phyloP scores from a whole-genome alignment of 2,329 filamentous ascomycete species.

The Amesomyces nigricolor region DNA sequence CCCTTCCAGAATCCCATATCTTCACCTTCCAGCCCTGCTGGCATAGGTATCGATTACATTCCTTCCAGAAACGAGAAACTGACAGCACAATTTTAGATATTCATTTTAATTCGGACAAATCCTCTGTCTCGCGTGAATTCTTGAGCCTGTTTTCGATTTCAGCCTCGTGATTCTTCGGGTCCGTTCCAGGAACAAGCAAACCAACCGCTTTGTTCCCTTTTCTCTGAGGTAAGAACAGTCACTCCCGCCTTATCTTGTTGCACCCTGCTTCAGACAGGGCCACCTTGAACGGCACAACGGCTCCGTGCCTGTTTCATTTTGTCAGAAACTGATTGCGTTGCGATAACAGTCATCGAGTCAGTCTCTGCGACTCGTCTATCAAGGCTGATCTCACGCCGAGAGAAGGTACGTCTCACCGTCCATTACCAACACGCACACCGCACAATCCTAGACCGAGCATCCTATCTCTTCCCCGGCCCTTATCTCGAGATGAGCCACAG shows the following conservation, averaged over 20 bases:
- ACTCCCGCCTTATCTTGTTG: conserved; percentile 8
- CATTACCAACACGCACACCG: not conserved
- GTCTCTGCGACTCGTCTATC: not conserved
- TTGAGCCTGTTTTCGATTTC: not conserved
- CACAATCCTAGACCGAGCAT: not conserved
- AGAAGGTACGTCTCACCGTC: conserved; percentile 14
- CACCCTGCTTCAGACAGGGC: not conserved
- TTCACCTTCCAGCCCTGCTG: not conserved
- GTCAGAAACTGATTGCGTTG: conserved; percentile 1
- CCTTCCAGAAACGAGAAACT: conserved; percentile 5
- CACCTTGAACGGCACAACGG: not conserved
- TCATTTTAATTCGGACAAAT: not conserved
- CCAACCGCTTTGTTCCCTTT: conserved; percentile 6
- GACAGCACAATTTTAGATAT: not conserved
- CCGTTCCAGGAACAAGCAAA: not conserved
- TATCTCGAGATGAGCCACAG: conserved; percentile 13
- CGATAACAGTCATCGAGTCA: conserved; percentile 12
- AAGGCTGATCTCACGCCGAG: conserved; percentile 1
- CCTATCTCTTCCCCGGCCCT: conserved; percentile 8
- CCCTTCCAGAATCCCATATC: not conserved
- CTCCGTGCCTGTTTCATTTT: conserved; percentile 10
- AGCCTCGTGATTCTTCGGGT: not conserved
- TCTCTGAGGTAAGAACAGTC: conserved; percentile 3
- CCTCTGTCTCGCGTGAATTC: not conserved
- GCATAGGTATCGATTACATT: not conserved